A percentile compares a stretch with the other conserved stretches of the same genome.
Evolutionary conservation across 2,329 filamentous ascomycete species (phyloP).

Genomic region (Penicillium expansum): DNA sequence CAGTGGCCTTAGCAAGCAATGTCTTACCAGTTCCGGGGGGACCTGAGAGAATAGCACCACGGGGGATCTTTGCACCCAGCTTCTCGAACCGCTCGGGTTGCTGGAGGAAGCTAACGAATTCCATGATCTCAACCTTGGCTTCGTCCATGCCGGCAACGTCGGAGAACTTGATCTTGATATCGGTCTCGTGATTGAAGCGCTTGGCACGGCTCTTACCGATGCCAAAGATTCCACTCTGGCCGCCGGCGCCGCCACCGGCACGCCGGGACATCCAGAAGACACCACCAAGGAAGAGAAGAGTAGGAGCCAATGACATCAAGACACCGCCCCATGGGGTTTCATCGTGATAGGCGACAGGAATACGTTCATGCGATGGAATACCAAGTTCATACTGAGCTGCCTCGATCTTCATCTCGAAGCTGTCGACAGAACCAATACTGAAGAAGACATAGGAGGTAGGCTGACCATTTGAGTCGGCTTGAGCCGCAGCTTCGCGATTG

Average conservation of each 20-base stretch:
- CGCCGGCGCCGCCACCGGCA: slow-evolving; percentile 65
- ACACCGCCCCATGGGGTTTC: slow-evolving; percentile 72
- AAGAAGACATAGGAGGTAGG: slow-evolving; percentile 84
- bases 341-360: slow-evolving; percentile 82
- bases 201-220: slow-evolving; percentile 96
- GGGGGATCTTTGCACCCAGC: slow-evolving; percentile 94
- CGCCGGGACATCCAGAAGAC: slow-evolving; percentile 77
- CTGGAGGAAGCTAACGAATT: slow-evolving; percentile 96
- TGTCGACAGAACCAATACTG: slow-evolving; percentile 89
- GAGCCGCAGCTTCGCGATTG: slow-evolving; percentile 68
- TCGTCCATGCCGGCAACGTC: slow-evolving; percentile 98
- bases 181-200: slow-evolving; percentile 95
- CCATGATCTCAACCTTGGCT: slow-evolving; percentile 97
- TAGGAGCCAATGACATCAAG: slow-evolving; percentile 80
- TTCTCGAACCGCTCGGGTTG: slow-evolving; percentile 89
- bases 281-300: slow-evolving; percentile 77
- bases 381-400: slow-evolving; percentile 82
- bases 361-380: slow-evolving; percentile 83
- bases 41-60: slow-evolving; percentile 94
- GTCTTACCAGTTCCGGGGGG: slow-evolving; percentile 99
- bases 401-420: slow-evolving; percentile 85
- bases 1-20: slow-evolving; percentile 91
- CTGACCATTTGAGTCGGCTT: slow-evolving; percentile 68
- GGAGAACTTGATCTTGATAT: slow-evolving; percentile 93
- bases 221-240: slow-evolving; percentile 79